A percentile compares a stretch with the other conserved stretches of the same genome.
These are phyloP conservation scores for Xanthoceras sorbifolium DNA, from an alignment of 345 rosid species.

Conservation along the genomic window DNA sequence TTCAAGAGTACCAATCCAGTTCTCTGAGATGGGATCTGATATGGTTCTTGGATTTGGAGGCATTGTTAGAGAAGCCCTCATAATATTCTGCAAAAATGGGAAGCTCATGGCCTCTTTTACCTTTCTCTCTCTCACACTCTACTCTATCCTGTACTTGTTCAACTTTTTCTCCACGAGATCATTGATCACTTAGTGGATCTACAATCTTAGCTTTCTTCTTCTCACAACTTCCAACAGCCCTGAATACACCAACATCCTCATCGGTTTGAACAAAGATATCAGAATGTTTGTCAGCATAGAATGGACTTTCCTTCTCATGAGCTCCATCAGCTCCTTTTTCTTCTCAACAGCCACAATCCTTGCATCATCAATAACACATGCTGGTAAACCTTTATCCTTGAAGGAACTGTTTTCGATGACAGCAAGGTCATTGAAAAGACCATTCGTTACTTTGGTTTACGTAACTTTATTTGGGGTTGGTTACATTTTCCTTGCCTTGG, in stretches of 20 bases:
- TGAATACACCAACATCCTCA: conserved; percentile 22
- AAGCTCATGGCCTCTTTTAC: conserved; percentile 30
- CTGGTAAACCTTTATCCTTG: conserved; percentile 26
- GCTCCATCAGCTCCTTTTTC: conserved; percentile 25
- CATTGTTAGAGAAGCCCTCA: conserved; percentile 30
- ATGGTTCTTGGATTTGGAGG: conserved; percentile 1
- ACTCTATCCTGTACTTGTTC: conserved; percentile 25
- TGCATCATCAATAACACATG: conserved; percentile 36
- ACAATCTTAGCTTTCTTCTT: conserved; percentile 12
- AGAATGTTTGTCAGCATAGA: conserved; percentile 5
- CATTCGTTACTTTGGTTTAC: conserved; percentile 43
- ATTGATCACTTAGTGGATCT: not conserved
- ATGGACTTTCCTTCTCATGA: conserved; percentile 22
- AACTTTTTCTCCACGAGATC: conserved; percentile 25
- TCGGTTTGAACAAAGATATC: conserved; percentile 2
- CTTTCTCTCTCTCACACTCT: conserved; percentile 22
- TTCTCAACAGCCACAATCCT: conserved; percentile 31
- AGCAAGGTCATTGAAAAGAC: conserved; percentile 39
- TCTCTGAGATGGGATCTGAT: not conserved
- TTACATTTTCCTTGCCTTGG: conserved; percentile 23
- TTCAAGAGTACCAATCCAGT: not conserved
- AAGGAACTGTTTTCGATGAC: conserved; percentile 26
- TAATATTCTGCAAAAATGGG: conserved; percentile 31
- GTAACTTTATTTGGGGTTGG: conserved; percentile 32
- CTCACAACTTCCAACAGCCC: conserved; percentile 20